Base-by-base conservation (phyloP, 768 basidiomycete genomes). In the Mycena amicta region DNA sequence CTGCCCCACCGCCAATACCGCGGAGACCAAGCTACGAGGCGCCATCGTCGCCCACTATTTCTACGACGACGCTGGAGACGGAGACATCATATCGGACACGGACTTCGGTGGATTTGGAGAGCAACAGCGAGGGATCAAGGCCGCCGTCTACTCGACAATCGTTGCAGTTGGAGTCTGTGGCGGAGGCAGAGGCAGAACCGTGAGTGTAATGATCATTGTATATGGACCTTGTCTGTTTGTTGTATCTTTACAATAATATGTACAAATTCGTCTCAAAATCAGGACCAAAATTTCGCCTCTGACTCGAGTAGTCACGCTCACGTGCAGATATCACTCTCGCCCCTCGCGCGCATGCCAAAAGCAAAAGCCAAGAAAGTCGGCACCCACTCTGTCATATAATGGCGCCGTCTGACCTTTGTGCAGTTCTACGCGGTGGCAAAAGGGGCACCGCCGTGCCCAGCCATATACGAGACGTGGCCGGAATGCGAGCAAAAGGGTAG, bases 401-500 rank as follows among this genome's bases (percentile, higher is more conserved):
- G n/a, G n/a, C n/a, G n/a, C n/a, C n/a, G n/a, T n/a, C n/a, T n/a
- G n/a, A n/a, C n/a, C n/a, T n/a, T n/a, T 37, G 33, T 45, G 8
- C 29, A 52, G 49, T 87, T 72, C 60, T 89, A 88, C 53, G 88
- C 88, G 3, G 87, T 89, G 1, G 72, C 75, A 33, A 70, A 77
- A 37, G 88, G 88, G 2, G 73, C 84, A 26, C 73, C 81, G 12
- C 47, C 47, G 57, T 88, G 85, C 2, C 80, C 83, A 0, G 78
- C 73, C 33, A 80, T 90, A 16, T 89, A 86, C 50, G 65, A 69
- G 1, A 77, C 74, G 15, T 89, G 88, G 88, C 77, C 25, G 82
- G 87, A 74, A 88, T 84, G 62, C 56, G 77, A 68, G 12, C 6
- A 25, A 28, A 49, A 49, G 22, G 43, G 43, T 45, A 23, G 8